These are phyloP conservation scores for Aspergillus ustus DNA, from an alignment of 2,329 filamentous ascomycete species.

Conservation along the genomic window DNA sequence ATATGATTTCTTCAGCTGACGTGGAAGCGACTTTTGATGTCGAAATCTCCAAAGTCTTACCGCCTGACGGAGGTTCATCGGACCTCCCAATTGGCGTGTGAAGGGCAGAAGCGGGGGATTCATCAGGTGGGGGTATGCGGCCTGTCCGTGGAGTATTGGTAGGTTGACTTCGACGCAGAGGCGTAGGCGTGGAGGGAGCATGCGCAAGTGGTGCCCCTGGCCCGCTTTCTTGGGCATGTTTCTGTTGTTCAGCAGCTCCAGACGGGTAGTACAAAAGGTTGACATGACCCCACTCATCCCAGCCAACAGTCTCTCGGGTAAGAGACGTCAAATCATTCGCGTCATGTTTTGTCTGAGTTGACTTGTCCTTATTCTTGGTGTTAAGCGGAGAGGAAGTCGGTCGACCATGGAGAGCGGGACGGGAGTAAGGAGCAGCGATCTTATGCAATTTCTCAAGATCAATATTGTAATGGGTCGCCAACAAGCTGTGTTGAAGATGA, in stretches of 20 bases:
- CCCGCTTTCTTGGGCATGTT: slow-evolving; percentile 35
- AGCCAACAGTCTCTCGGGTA: slow-evolving; percentile 62
- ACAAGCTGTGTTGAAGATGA: slow-evolving; percentile 71
- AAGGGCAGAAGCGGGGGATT: slow-evolving; percentile 56
- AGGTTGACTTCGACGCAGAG: slow-evolving; percentile 71
- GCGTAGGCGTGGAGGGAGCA: slow-evolving; percentile 73
- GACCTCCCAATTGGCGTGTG: slow-evolving; percentile 40
- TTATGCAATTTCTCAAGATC: slow-evolving; percentile 79
- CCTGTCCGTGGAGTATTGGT: slow-evolving; percentile 58
- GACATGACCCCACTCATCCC: slow-evolving; percentile 81
- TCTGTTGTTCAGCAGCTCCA: slow-evolving; percentile 40
- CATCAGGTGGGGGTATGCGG: slow-evolving; percentile 49
- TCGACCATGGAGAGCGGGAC: slow-evolving; percentile 62
- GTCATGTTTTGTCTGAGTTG: slow-evolving; percentile 60
- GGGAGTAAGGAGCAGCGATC: slow-evolving; percentile 80
- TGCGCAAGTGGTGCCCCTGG: slow-evolving; percentile 45
- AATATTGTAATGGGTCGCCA: slow-evolving; percentile 81
- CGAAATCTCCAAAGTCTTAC: slow-evolving; percentile 68
- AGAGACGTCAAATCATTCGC: slow-evolving; percentile 85
- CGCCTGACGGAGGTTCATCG: slow-evolving; percentile 45
- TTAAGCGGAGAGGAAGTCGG: slow-evolving; percentile 56
- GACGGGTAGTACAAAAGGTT: slow-evolving; percentile 76
- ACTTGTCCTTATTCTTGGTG: slow-evolving; percentile 78
- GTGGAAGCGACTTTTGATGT: slow-evolving; percentile 49
- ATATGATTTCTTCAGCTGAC: slow-evolving; percentile 43